Conservation (phyloP, 129 eudicot genomes). For the Lonicera japonica region DNA sequence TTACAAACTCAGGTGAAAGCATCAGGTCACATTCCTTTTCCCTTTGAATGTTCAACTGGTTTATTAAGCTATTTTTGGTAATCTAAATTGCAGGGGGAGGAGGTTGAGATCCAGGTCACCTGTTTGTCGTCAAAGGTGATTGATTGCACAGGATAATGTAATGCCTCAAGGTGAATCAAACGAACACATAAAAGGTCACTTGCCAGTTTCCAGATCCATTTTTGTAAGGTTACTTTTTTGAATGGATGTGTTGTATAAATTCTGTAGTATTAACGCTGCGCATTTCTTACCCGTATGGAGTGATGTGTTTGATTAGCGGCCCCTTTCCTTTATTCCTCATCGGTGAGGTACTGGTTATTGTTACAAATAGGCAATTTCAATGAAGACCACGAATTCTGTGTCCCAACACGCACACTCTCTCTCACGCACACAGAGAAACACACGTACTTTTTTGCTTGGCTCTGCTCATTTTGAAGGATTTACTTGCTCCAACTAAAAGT, state of each 20-base stretch:
- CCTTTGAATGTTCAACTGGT: neutral
- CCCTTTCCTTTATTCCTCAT: neutral
- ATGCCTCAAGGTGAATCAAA: constrained; percentile 1
- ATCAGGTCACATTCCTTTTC: constrained; percentile 10
- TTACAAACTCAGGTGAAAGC: constrained; percentile 25
- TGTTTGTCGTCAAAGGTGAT: constrained; percentile 32
- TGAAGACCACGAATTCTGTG: too few species aligned
- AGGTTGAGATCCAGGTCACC: constrained; percentile 85
- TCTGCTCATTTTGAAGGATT: too few species aligned
- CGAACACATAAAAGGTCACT: constrained; percentile 13
- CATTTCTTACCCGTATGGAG: neutral
- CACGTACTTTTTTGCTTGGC: too few species aligned
- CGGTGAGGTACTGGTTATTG: too few species aligned
- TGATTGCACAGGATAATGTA: constrained; percentile 17
- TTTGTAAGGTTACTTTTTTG: constrained; percentile 3
- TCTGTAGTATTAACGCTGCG: constrained; percentile 11
- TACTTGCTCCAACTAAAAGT: too few species aligned
- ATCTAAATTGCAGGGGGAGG: constrained; percentile 47
- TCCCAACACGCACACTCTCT: too few species aligned
- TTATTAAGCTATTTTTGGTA: constrained; percentile 13
- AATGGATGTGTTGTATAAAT: neutral
- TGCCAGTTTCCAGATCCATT: constrained; percentile 45
- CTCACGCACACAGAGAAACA: too few species aligned
- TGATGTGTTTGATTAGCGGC: neutral
- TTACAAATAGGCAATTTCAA: too few species aligned